Evolutionary conservation across 2,329 filamentous ascomycete genomes (phyloP).

Genomic region (Colletotrichum godetiae): DNA sequence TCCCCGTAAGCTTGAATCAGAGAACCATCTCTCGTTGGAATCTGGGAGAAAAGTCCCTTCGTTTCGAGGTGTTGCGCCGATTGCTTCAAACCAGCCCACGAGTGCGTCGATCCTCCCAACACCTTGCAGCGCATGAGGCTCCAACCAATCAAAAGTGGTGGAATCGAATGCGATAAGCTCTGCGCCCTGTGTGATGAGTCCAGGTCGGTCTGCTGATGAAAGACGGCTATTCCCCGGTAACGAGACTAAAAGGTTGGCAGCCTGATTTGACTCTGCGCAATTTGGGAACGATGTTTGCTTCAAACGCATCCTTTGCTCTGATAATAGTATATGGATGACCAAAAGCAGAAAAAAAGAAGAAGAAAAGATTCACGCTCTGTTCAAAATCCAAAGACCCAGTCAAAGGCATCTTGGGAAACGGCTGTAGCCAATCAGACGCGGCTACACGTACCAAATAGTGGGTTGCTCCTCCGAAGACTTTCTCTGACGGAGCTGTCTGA

Average conservation of each 20-base stretch:
- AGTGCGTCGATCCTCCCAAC: conserved; percentile 6
- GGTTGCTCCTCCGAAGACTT: not conserved
- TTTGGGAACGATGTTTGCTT: not conserved
- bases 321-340: not conserved
- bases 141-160: too few species aligned
- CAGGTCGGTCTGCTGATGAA: not conserved
- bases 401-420: not conserved
- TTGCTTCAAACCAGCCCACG: conserved; percentile 18
- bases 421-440: conserved; percentile 13
- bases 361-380: not conserved
- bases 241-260: not conserved
- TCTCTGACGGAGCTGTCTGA: conserved; percentile 7
- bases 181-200: not conserved
- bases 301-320: not conserved
- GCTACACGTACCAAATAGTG: conserved; percentile 11
- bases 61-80: conserved; percentile 28
- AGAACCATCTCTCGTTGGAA: not conserved
- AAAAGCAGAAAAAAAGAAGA: not conserved
- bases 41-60: not conserved
- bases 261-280: not conserved
- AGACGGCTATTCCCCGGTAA: not conserved
- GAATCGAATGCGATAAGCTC: not conserved
- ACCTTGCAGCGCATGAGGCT: not conserved
- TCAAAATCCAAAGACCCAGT: not conserved
- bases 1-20: not conserved